These are phyloP conservation scores for Macrolepiota dolichaula DNA, from an alignment of 768 basidiomycete species.

Conservation along the genomic window DNA sequence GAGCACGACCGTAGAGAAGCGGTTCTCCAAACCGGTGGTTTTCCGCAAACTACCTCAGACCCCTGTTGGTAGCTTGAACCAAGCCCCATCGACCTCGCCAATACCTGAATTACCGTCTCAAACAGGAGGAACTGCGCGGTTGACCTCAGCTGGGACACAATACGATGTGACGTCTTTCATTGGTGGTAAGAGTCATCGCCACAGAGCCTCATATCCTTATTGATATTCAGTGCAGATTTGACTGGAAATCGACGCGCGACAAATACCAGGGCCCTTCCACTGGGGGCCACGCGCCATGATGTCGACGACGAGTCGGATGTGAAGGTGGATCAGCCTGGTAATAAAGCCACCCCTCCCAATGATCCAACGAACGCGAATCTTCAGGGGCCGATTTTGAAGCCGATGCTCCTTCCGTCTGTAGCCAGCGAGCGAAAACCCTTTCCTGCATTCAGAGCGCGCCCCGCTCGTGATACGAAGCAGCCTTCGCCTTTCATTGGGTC, in stretches of 20 bases:
- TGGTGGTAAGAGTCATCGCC: conserved; percentile 31
- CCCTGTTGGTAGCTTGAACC: neutral
- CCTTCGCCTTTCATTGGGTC: neutral
- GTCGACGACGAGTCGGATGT: neutral
- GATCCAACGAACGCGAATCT: neutral
- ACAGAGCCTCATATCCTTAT: conserved; percentile 6
- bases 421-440: conserved; percentile 5
- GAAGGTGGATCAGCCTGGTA: neutral
- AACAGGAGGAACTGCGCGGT: conserved; percentile 17
- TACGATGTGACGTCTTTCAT: conserved; percentile 80
- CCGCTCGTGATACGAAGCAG: neutral
- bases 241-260: conserved; percentile 4
- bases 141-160: conserved; percentile 47
- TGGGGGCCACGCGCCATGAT: neutral
- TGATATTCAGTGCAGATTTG: neutral
- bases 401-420: conserved; percentile 24
- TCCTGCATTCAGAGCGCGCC: neutral
- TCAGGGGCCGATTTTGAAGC: conserved; percentile 14
- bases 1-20: neutral
- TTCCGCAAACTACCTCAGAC: neutral
- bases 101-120: conserved; percentile 16
- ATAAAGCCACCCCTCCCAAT: neutral
- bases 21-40: conserved; percentile 12
- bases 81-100: neutral
- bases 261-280: neutral